Percentiles rank a stretch among this genome's conserved stretches.
Conservation (phyloP, 345 rosid genomes). For the Brassica juncea region DNA sequence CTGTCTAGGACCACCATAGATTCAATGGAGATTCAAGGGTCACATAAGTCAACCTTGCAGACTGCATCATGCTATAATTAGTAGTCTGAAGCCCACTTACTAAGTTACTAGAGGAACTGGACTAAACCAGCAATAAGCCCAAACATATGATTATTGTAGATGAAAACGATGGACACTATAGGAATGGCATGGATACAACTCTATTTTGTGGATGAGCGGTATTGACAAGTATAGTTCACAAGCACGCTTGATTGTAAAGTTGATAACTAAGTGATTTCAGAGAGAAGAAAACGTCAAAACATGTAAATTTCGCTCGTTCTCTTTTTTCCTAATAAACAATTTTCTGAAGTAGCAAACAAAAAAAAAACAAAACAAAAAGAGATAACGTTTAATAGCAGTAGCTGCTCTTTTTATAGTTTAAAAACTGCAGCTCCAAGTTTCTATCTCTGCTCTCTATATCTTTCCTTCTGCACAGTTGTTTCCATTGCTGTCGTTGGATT, state of each 20-base stretch:
- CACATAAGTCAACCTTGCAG: slow-evolving; percentile 7
- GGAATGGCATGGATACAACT: neutral
- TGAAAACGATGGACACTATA: neutral
- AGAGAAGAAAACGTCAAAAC: slow-evolving; percentile 28
- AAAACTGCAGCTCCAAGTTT: slow-evolving; percentile 19
- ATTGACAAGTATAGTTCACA: neutral
- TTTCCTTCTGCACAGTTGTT: slow-evolving; percentile 27
- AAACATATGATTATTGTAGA: neutral
- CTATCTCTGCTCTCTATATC: slow-evolving; percentile 10
- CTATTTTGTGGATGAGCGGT: neutral
- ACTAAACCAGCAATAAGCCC: neutral
- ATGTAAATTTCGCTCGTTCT: slow-evolving; percentile 21
- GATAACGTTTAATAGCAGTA: slow-evolving; percentile 2
- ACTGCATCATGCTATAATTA: neutral
- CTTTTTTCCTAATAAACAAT: slow-evolving; percentile 8
- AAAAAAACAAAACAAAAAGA: neutral
- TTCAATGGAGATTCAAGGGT: neutral
- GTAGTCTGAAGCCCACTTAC: neutral
- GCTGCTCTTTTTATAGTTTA: slow-evolving; percentile 28
- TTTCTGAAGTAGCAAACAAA: slow-evolving; percentile 9
- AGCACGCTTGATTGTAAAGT: neutral
- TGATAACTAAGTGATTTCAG: neutral
- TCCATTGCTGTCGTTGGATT: slow-evolving; percentile 7
- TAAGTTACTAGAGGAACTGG: neutral
- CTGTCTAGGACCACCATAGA: slow-evolving; percentile 20